Conservation (phyloP, 2,329 filamentous ascomycete species). For the Hypoxylon sp. region DNA sequence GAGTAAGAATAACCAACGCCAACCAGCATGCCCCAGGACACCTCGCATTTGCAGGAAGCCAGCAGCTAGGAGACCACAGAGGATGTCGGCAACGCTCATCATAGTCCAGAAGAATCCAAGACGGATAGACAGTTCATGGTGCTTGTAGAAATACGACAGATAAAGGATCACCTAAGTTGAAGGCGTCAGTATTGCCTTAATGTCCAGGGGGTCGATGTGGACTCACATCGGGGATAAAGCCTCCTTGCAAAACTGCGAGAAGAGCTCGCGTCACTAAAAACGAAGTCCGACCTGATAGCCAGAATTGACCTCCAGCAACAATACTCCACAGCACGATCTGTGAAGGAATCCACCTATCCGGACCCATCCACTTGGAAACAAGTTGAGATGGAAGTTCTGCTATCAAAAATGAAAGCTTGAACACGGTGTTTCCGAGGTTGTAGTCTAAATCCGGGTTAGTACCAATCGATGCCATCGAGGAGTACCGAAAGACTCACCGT, state of each 20-base stretch:
- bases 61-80: conserved; percentile 54
- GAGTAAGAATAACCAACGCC: conserved; percentile 66
- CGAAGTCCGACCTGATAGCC: conserved; percentile 37
- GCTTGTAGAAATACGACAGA: conserved; percentile 50
- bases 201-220: background rate
- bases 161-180: conserved; percentile 44
- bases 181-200: background rate
- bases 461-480: background rate
- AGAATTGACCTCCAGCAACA: conserved; percentile 43
- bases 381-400: conserved; percentile 73
- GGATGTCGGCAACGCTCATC: conserved; percentile 51
- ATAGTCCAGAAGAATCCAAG: conserved; percentile 57
- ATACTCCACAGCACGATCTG: conserved; percentile 46
- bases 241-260: conserved; percentile 44
- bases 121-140: conserved; percentile 55
- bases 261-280: conserved; percentile 44
- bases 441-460: conserved; percentile 55
- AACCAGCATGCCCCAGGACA: conserved; percentile 53
- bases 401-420: conserved; percentile 65
- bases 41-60: conserved; percentile 55
- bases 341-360: conserved; percentile 47
- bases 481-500: conserved; percentile 54
- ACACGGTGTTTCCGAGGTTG: conserved; percentile 69
- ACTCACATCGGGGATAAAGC: conserved; percentile 49
- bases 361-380: conserved; percentile 64